These are phyloP conservation scores for Adiantum capillusveneris DNA, from an alignment of 75 land plant species.

Conservation along the genomic window DNA sequence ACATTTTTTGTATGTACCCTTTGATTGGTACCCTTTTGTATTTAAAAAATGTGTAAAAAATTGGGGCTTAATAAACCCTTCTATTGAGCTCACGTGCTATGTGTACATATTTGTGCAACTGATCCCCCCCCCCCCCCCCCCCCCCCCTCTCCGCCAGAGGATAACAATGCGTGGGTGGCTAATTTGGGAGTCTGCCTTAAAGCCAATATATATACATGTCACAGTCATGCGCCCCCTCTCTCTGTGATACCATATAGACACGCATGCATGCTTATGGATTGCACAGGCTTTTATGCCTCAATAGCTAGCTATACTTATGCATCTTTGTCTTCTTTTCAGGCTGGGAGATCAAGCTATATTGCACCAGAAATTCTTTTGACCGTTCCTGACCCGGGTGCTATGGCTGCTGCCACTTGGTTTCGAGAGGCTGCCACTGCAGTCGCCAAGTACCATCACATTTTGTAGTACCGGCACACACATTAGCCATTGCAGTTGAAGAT, in stretches of 20 bases:
- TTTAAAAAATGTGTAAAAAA: too few relatives aligned
- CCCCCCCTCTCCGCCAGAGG: too few relatives aligned
- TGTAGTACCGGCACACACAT: neutral
- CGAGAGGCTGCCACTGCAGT: conserved; percentile 75
- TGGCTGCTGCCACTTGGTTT: conserved; percentile 95
- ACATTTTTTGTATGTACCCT: too few relatives aligned
- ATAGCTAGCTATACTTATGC: neutral
- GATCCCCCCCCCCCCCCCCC: too few relatives aligned
- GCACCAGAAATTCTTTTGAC: conserved; percentile 51
- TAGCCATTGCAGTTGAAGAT: too few relatives aligned
- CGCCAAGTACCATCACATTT: neutral
- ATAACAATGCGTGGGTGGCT: too few relatives aligned
- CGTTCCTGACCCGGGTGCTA: conserved; percentile 96
- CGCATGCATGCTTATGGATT: neutral
- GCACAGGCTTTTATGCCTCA: neutral
- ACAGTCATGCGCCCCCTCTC: neutral
- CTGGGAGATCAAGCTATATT: conserved; percentile 87
- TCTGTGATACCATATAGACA: neutral
- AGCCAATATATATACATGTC: too few relatives aligned
- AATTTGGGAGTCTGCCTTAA: too few relatives aligned
- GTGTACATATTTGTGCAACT: too few relatives aligned
- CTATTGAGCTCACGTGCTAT: too few relatives aligned
- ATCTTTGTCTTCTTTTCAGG: conserved; percentile 34
- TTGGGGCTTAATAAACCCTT: too few relatives aligned
- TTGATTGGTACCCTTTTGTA: too few relatives aligned